Evolutionary conservation across 2,329 filamentous ascomycete species (phyloP), one percentile per base, ranked within the genome.

Genomic region (Colletotrichum gigasporum): DNA sequence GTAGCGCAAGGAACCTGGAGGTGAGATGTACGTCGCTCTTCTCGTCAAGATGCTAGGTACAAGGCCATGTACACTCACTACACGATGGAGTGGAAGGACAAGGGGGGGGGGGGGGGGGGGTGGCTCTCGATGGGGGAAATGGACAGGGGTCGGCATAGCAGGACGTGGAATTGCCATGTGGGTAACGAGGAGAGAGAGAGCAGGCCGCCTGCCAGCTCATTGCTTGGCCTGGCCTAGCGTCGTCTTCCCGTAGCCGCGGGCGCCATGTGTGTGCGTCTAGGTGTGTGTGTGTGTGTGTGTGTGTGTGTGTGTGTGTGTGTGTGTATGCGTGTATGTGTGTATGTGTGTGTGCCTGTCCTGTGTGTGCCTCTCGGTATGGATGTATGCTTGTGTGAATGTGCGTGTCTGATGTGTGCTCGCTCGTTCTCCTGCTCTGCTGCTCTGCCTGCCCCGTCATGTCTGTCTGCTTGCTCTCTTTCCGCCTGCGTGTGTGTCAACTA

Each of bases 271-370:
- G 63, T 63, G 65, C 65, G 62, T 65, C 63, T 69, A 63, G 58
- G 54, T 69, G 67, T 68, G 68, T 71, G 61, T 64, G 50, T 62
- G 58, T 67, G 62, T 67, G 61, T 59, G 6, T 44, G 35, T 11
- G 16, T 44, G 57, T 65, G 59, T 69, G 57, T 66, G 42, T 63
- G 58, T 44, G 66, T 66, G 59, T 66, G 57, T 62, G 63, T 65
- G 51, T 58, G 52, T 47, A 53, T 62, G 56, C 53, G 59, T 69
- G 60, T 53, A 50, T 62, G 54, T 39, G 45, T 32, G 22, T 47
- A 28, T 63, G 56, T 47, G 22, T 61, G 52, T 50, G 57, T 69
- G 51, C 60, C 22, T 59, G 48, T 42, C n/a, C 41, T 50, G 53
- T 64, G 32, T 65, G 56, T 34, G 67, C 67, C 66, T 53, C 26